These are phyloP conservation scores for Psilocybe azurescens DNA, from an alignment of 768 basidiomycete genomes.

Conservation along the genomic window DNA sequence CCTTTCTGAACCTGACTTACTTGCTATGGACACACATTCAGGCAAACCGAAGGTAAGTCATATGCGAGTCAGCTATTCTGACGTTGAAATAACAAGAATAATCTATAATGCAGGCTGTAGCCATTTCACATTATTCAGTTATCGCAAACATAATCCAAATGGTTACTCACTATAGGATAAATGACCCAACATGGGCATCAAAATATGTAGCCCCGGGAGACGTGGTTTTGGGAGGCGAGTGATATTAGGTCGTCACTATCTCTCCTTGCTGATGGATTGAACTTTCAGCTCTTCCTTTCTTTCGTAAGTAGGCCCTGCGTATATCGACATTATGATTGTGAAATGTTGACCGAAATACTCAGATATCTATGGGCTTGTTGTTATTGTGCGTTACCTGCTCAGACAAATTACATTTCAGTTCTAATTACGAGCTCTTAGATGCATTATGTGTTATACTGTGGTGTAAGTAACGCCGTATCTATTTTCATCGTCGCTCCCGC, in stretches of 20 bases:
- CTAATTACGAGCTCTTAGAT: conserved; percentile 36
- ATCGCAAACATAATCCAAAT: conserved; percentile 71
- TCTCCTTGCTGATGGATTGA: neutral
- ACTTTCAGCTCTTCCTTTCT: conserved; percentile 59
- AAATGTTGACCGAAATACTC: conserved; percentile 1
- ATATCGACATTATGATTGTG: too few species aligned
- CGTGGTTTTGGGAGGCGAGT: conserved; percentile 58
- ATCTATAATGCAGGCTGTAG: conserved; percentile 53
- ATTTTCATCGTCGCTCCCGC: neutral
- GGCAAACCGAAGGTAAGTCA: conserved; percentile 24
- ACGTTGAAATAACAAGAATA: neutral
- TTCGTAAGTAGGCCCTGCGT: conserved; percentile 40
- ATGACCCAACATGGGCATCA: conserved; percentile 43
- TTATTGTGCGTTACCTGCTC: conserved; percentile 45
- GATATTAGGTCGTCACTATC: neutral
- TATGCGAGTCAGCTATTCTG: neutral
- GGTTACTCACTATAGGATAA: conserved; percentile 52
- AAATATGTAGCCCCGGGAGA: conserved; percentile 58
- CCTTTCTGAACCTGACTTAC: neutral
- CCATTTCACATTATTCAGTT: conserved; percentile 67
- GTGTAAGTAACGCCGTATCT: conserved; percentile 39
- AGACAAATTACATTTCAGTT: neutral
- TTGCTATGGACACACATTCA: neutral
- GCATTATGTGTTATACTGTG: conserved; percentile 58
- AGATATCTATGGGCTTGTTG: conserved; percentile 68